phyloP scores from a whole-genome alignment of 139 green algal species.

The Zygnema cylindricum region DNA sequence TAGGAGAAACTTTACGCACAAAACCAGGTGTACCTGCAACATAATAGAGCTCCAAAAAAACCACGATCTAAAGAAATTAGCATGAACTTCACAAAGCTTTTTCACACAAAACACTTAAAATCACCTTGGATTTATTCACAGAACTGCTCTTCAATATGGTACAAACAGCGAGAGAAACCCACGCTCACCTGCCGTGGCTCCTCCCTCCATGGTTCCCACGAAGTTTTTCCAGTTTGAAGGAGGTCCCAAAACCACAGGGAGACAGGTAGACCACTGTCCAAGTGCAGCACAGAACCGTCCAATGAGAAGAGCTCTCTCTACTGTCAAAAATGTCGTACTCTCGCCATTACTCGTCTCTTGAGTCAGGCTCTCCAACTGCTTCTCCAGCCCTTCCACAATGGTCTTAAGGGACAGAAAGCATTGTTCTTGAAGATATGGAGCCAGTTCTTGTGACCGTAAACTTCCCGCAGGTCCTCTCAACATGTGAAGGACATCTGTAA shows the following conservation, averaged over 20 bases:
- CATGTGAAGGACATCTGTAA: conserved; percentile 42
- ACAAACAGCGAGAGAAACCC: not conserved
- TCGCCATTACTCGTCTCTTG: not conserved
- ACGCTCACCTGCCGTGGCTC: not conserved
- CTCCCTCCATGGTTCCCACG: not conserved
- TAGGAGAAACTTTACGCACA: not conserved
- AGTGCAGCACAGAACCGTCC: conserved; percentile 43
- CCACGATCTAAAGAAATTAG: too few relatives aligned
- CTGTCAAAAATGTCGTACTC: not conserved
- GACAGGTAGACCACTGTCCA: conserved; percentile 33
- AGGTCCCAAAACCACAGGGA: conserved; percentile 51
- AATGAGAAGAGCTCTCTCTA: conserved; percentile 71
- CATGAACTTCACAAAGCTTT: too few relatives aligned
- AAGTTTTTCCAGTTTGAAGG: conserved; percentile 41
- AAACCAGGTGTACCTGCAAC: too few relatives aligned
- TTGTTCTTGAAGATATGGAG: conserved; percentile 64
- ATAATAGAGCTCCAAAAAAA: too few relatives aligned
- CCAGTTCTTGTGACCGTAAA: conserved; percentile 65
- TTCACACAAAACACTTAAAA: too few relatives aligned
- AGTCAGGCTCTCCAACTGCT: conserved; percentile 53
- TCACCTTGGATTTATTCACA: too few relatives aligned
- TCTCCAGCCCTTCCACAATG: conserved; percentile 46
- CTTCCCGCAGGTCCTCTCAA: conserved; percentile 31
- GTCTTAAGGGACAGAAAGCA: conserved; percentile 45
- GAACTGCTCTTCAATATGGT: not conserved